Evolutionary conservation across 2,329 filamentous ascomycete genomes (phyloP), one percentile per base, ranked within the genome.

Genomic region (Trichophyton equinum): DNA sequence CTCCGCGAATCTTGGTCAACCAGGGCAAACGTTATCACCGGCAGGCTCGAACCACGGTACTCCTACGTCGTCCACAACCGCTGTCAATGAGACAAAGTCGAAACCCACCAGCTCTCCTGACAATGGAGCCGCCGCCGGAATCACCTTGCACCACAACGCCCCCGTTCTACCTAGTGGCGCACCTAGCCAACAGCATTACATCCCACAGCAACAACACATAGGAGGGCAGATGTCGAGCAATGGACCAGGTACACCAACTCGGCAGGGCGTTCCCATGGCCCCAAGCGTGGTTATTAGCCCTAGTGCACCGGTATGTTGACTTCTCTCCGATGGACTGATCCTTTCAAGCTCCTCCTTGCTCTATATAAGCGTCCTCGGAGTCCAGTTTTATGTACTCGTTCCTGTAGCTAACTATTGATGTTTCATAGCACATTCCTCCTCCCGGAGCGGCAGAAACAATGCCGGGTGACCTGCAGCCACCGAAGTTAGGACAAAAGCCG

Each of bases 381-480:
- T 11, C 13, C 20, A 15, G 8, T 13, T 44, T 6, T 11, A 6
- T 33, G 18, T 25, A 25, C 60, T 15, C 33, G 15, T 58, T 27
- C 20, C 22, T 53, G 38, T 61, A 9, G 20, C 36, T 58, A 53
- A 42, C 38, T 22, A 40, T n/a, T 33, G 20, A 27, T 36, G 38
- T 44, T 36, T 60, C 57, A 60, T 69, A 94, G 91, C 94, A 99
- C 77, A 80, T 94, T 51, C 91, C 94, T 58, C 91, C 91, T 64
- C 94, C 94, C 56, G 94, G 94, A 67, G 87, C 91, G 62, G 88
- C 91, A 65, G 94, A 99, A 78, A 96, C 92, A 4, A 97, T 99
- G 92, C 94, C 94, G 59, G 90, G 95, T 70, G 94, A 99, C 72
- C 85, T 99, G 62, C 90, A 91, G 33, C 94, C 94, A 60, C 94